These are phyloP conservation scores for Micromonas pusilla DNA, from an alignment of 139 green algal species.

Conservation along the genomic window DNA sequence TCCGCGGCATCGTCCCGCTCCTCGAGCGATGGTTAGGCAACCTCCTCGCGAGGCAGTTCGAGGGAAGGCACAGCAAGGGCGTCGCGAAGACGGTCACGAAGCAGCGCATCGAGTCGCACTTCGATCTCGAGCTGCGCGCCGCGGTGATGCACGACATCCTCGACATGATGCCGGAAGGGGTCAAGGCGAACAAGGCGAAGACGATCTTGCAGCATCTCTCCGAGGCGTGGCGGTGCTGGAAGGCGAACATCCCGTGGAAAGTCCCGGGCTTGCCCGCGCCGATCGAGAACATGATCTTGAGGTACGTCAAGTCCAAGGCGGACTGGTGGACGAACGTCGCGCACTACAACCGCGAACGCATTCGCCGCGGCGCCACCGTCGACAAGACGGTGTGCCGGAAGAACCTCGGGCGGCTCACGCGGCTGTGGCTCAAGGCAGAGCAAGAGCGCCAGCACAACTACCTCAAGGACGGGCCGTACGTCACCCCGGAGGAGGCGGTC, in stretches of 20 bases:
- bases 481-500: constrained; percentile 74
- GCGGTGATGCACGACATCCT: constrained; percentile 99
- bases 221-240: constrained; percentile 94
- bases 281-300: constrained; percentile 99
- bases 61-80: constrained; percentile 91
- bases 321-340: constrained; percentile 99
- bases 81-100: constrained; percentile 98
- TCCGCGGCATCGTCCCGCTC: constrained; percentile 93
- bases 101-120: constrained; percentile 97
- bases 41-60: constrained; percentile 96
- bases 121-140: constrained; percentile 95
- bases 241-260: constrained; percentile 98
- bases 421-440: constrained; percentile 94
- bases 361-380: constrained; percentile 93
- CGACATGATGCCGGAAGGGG: constrained; percentile 97
- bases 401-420: constrained; percentile 97
- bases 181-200: constrained; percentile 90
- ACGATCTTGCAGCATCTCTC: constrained; percentile 97
- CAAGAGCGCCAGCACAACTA: constrained; percentile 99
- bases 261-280: constrained; percentile 92
- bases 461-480: constrained; percentile 77
- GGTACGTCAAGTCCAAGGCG: constrained; percentile 99
- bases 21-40: constrained; percentile 99
- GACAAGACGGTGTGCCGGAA: constrained; percentile 99
- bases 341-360: constrained; percentile 99